Evolutionary conservation across 2,329 filamentous ascomycete species (phyloP).

Genomic region (Mariannaea sp.): DNA sequence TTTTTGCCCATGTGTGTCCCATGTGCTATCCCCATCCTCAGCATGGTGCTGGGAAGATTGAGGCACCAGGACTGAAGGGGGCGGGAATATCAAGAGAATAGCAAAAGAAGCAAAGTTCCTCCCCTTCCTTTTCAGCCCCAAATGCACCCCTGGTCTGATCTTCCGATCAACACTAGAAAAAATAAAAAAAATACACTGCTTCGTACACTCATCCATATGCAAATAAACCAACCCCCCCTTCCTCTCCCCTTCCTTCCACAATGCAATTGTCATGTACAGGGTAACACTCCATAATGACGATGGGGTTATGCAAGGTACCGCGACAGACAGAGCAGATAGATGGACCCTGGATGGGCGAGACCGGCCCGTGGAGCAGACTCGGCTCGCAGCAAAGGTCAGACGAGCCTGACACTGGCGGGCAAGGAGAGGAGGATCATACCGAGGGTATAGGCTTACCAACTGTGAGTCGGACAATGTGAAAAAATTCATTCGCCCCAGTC

Average conservation of each 20-base stretch:
- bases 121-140: constrained; percentile 2
- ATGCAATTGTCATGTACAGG: background rate
- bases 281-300: background rate
- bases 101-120: constrained; percentile 8
- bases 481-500: too few species aligned
- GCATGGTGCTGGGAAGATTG: background rate
- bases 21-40: constrained; percentile 7
- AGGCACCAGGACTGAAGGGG: background rate
- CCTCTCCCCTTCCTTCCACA: too few species aligned
- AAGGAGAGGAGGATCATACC: background rate
- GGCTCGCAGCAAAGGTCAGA: constrained; percentile 16
- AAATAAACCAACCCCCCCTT: too few species aligned
- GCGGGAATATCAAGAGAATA: background rate
- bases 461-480: too few species aligned
- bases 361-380: constrained; percentile 18
- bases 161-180: constrained; percentile 1
- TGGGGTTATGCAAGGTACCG: constrained; percentile 15
- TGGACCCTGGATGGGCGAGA: constrained; percentile 18
- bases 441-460: background rate
- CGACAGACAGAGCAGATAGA: constrained; percentile 10
- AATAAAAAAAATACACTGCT: constrained; percentile 2
- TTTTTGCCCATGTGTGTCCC: constrained; percentile 9
- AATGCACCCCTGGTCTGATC: constrained; percentile 17
- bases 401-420: constrained; percentile 18
- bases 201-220: too few species aligned